These are phyloP conservation scores for Sporothrix mexicana DNA, from an alignment of 2,329 filamentous ascomycete genomes.

Conservation along the genomic window DNA sequence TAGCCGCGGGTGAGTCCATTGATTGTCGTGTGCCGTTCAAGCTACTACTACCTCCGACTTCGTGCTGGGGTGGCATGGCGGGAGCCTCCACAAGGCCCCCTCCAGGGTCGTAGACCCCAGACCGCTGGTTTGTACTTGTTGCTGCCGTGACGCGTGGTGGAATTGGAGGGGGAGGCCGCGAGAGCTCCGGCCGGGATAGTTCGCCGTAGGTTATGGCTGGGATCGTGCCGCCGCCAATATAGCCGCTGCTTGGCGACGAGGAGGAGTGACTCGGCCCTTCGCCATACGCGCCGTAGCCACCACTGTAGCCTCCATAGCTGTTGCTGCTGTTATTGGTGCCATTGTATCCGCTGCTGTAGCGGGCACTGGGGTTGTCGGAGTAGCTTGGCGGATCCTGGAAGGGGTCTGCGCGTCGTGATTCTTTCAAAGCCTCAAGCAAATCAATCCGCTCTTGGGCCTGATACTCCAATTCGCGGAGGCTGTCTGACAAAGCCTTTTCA, in stretches of 20 bases:
- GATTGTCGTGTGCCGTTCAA: neutral
- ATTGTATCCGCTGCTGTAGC: constrained; percentile 2
- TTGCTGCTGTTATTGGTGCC: neutral
- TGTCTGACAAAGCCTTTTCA: constrained; percentile 81
- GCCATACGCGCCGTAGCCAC: constrained; percentile 6
- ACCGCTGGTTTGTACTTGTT: constrained; percentile 41
- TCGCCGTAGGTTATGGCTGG: constrained; percentile 80
- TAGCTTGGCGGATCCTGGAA: constrained; percentile 33
- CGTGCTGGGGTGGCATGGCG: constrained; percentile 8
- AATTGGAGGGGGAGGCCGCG: constrained; percentile 55
- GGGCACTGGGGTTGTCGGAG: neutral
- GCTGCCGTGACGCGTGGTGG: constrained; percentile 59
- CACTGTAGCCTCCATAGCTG: neutral
- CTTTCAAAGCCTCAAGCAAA: constrained; percentile 78
- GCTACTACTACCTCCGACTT: constrained; percentile 10
- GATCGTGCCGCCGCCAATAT: constrained; percentile 81
- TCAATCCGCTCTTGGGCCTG: constrained; percentile 95
- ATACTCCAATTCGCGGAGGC: constrained; percentile 79
- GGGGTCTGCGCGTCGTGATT: constrained; percentile 60
- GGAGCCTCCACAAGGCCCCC: constrained; percentile 46
- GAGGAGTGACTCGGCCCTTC: neutral
- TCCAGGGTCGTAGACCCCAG: constrained; percentile 57
- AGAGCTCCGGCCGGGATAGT: constrained; percentile 64
- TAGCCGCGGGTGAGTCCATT: neutral
- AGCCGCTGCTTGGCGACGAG: constrained; percentile 50